These are phyloP conservation scores for Dioszegia hungarica DNA, from an alignment of 768 basidiomycete species.

Conservation along the genomic window DNA sequence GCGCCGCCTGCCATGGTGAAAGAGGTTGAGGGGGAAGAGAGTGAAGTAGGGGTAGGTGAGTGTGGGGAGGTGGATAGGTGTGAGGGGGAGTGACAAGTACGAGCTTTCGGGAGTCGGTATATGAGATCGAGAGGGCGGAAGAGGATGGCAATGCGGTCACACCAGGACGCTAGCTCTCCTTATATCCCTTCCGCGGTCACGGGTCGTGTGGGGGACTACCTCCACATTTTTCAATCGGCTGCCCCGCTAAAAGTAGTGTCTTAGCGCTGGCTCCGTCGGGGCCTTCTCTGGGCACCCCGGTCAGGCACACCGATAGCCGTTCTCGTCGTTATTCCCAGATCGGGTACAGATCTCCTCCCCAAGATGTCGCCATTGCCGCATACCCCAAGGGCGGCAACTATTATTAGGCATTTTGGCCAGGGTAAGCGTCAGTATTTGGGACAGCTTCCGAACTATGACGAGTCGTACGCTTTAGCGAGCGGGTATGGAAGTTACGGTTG, in stretches of 20 bases:
- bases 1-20: constrained; percentile 44
- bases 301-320: neutral
- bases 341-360: no score
- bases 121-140: neutral
- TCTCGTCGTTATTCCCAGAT: neutral
- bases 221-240: neutral
- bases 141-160: neutral
- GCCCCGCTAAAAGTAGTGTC: no score
- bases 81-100: neutral
- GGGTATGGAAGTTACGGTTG: no score
- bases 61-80: neutral
- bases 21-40: neutral
- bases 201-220: neutral
- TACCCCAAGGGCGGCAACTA: no score
- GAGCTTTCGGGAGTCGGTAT: no score
- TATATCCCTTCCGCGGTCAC: constrained; percentile 5
- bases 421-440: no score
- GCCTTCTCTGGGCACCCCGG: neutral
- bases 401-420: no score
- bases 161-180: neutral
- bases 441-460: no score
- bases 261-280: no score
- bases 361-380: no score
- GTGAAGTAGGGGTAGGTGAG: neutral
- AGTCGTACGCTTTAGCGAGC: no score